Evolutionary conservation across 805 yeast genomes (phyloP), one percentile per base, ranked within the genome.

Genomic region (Pichia scutulata): DNA sequence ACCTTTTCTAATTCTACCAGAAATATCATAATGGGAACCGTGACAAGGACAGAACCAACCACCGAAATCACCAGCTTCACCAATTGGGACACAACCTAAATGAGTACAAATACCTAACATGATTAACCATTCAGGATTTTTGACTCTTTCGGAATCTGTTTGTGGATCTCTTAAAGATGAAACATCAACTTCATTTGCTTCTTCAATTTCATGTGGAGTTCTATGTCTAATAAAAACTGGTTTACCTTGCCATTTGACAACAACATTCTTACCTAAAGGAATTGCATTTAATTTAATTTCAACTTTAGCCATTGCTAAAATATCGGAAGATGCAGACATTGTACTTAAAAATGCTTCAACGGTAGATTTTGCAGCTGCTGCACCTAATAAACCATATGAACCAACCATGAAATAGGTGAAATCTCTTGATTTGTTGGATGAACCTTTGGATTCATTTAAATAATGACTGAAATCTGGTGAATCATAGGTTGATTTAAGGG

Each of bases 21-120:
- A 90, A 76, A 95, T 95, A 76, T 93, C 99, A 75, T 93, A 93
- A 74, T 95, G 99, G 69, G 98, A 92, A 81, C 99, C 99, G 80
- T 95, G 99, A 79, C 99, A 93, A 60, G 99, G 99, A 75, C 99
- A 93, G 92, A 93, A 93, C 99, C 99, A 93, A 71, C 99, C 99
- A 71, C 97, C 98, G 64, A 81, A 93, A 74, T 93, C 99, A 76
- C 99, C 99, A 60, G 97, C 84, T 77, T 93, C 98, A 70, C 99
- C 99, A 67, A 93, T 93, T 61, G 99, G 99, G 56, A 93, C 99
- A 85, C 99, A 93, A 72, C 99, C 99, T 79, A 93, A 84, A 73
- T 93, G 99, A 60, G 99, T 93, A 80, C 99, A 93, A 71, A 93
- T 92, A 76, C 99, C 99, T 75, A 93, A 73, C 99, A 93, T 93